These are phyloP conservation scores for Chlorella ohadii DNA, from an alignment of 139 green algal species.

Conservation along the genomic window DNA sequence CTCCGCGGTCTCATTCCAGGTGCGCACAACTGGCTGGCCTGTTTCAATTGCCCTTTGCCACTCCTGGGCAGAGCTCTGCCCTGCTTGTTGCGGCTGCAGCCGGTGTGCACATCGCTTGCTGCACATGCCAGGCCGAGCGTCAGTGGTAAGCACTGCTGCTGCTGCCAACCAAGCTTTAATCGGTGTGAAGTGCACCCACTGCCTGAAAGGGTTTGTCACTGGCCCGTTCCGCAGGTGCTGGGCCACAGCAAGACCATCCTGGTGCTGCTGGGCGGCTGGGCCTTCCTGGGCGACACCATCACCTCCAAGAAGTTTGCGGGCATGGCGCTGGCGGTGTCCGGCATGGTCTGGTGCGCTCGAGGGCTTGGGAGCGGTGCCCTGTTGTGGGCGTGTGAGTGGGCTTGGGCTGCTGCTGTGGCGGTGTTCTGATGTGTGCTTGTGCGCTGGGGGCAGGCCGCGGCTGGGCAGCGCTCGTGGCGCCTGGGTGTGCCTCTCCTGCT, in stretches of 20 bases:
- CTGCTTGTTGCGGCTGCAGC: no score
- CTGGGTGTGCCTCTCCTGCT: no score
- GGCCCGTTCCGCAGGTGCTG: slow-evolving; percentile 79
- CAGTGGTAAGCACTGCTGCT: no score
- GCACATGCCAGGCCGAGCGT: no score
- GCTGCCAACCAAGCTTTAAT: no score
- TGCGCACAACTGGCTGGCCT: no score
- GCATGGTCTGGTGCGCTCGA: slow-evolving; percentile 80
- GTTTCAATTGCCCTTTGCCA: no score
- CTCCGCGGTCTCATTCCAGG: slow-evolving; percentile 93
- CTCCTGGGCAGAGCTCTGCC: no score
- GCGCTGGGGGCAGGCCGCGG: neutral
- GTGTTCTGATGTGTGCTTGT: neutral
- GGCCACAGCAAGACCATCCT: slow-evolving; percentile 89
- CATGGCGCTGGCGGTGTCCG: slow-evolving; percentile 79
- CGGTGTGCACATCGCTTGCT: no score
- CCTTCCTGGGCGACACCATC: slow-evolving; percentile 78
- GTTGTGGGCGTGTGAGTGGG: neutral
- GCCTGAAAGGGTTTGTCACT: no score
- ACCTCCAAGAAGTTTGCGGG: slow-evolving; percentile 66
- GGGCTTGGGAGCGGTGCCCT: neutral
- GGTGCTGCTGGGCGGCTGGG: slow-evolving; percentile 81
- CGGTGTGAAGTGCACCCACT: no score
- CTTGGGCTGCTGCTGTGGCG: neutral
- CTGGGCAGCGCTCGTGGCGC: no score